Percentiles rank a stretch among this genome's conserved stretches.
These are phyloP conservation scores for Solanum phureja DNA, from an alignment of 257 asterid species.

Conservation along the genomic window DNA sequence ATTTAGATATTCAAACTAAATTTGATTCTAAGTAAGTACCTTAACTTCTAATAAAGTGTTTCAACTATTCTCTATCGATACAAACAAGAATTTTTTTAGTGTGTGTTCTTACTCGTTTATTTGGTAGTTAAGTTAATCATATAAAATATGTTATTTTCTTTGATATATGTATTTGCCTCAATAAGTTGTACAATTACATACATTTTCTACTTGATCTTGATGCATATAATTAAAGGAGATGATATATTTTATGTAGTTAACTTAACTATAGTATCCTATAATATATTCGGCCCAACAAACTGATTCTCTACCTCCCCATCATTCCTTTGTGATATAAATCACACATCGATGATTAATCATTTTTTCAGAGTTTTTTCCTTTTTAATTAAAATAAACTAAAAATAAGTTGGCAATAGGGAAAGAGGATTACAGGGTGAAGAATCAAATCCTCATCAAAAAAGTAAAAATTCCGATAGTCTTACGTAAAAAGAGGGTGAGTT, in stretches of 20 bases:
- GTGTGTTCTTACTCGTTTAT: not conserved
- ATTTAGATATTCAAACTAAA: not conserved
- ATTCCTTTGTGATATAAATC: not conserved
- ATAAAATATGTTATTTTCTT: not conserved
- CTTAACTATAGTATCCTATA: not conserved
- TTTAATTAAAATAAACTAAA: not conserved
- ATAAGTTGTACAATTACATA: not conserved
- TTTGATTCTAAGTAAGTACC: not conserved
- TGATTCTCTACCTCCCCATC: not conserved
- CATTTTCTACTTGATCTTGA: not conserved
- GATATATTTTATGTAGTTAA: not conserved
- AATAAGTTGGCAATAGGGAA: not conserved
- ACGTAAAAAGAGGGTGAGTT: not conserved
- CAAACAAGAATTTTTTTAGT: not conserved
- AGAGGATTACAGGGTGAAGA: no score
- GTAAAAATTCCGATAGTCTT: not conserved
- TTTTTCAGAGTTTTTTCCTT: not conserved
- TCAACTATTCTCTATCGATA: not conserved
- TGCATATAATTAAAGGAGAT: not conserved
- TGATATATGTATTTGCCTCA: not conserved
- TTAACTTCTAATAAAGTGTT: not conserved
- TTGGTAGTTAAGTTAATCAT: not conserved
- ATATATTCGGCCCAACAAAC: not conserved
- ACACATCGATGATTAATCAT: not conserved
- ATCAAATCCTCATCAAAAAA: not conserved